A percentile compares a stretch with the other conserved stretches of the same genome.
phyloP scores from a whole-genome alignment of 306 rosid genomes.

The Inga leiocalycina region DNA sequence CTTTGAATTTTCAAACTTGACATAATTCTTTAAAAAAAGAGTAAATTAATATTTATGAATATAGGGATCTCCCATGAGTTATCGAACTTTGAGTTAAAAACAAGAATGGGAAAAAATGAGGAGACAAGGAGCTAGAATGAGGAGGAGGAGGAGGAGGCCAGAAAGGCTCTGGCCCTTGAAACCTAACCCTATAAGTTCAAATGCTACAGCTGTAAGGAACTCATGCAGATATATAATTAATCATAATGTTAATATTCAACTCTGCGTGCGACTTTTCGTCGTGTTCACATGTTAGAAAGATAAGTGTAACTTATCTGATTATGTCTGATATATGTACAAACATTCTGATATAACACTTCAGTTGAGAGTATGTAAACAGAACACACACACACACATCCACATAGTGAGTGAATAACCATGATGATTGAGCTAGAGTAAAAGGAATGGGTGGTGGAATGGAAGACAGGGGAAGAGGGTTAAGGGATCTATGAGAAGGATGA shows the following conservation, averaged over 20 bases:
- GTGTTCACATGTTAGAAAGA: not conserved
- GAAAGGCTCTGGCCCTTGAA: not conserved
- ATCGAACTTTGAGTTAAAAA: not conserved
- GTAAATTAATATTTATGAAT: not conserved
- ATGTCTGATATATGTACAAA: not conserved
- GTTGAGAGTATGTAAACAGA: not conserved
- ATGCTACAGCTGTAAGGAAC: not conserved
- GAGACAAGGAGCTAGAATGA: not conserved
- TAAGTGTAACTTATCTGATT: not conserved
- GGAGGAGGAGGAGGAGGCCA: not conserved
- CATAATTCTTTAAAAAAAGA: not conserved
- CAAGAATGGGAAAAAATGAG: not conserved
- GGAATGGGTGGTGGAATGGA: not conserved
- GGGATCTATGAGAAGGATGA: not conserved
- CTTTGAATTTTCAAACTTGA: not conserved
- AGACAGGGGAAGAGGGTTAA: not conserved
- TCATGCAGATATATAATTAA: not conserved
- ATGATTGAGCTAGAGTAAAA: not conserved
- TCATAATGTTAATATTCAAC: not conserved
- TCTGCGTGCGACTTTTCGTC: not conserved
- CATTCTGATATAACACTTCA: not conserved
- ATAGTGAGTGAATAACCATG: not conserved
- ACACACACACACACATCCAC: not conserved
- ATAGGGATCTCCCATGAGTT: not conserved
- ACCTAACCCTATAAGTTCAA: not conserved